phyloP scores from a whole-genome alignment of 148 eudicot species.

The Camellia lanceoleosa region DNA sequence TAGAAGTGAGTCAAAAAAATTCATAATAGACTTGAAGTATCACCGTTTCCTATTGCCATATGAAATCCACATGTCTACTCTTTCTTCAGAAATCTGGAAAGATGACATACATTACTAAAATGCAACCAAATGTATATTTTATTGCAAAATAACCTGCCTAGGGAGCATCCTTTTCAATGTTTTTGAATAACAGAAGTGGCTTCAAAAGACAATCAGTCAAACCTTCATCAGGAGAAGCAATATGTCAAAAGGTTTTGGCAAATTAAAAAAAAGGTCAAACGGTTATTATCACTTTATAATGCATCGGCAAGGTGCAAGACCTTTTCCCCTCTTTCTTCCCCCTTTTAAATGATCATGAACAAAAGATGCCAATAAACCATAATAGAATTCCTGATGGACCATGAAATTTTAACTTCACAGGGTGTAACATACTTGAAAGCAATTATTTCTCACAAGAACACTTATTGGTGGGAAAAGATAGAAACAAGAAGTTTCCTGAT shows the following conservation, averaged over 20 bases:
- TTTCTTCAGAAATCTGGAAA: not conserved
- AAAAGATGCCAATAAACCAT: not conserved
- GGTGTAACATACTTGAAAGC: not conserved
- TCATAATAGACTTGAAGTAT: not conserved
- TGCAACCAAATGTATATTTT: not conserved
- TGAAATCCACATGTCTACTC: not conserved
- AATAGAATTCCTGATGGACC: no score
- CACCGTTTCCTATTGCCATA: not conserved
- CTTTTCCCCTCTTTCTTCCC: not conserved
- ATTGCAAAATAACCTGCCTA: not conserved
- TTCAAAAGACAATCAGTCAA: no score
- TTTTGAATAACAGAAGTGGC: not conserved
- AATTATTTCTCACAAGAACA: not conserved
- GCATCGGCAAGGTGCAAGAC: not conserved
- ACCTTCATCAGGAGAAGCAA: no score
- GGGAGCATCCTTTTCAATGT: not conserved
- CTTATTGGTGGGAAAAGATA: not conserved
- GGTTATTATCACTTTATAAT: not conserved
- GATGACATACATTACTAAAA: not conserved
- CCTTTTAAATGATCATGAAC: not conserved
- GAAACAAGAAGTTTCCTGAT: not conserved
- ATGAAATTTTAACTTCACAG: not conserved
- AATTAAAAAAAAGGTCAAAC: not conserved
- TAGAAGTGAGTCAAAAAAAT: not conserved
- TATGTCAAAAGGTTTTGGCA: no score